These are phyloP conservation scores for Annona squamosa DNA, from an alignment of 164 flowering plant genomes.

Conservation along the genomic window DNA sequence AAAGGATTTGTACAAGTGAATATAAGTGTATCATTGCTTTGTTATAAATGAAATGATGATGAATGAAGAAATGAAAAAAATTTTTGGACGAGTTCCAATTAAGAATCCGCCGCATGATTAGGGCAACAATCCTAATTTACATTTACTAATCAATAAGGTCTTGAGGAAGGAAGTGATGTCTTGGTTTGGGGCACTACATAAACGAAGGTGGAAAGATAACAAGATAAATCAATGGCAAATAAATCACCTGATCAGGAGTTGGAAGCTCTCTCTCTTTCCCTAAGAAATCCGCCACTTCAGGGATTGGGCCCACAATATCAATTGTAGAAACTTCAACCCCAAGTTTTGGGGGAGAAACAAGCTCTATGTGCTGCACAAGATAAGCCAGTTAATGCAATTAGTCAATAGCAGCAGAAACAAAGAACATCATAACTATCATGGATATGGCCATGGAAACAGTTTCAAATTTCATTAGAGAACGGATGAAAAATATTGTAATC, in stretches of 20 bases:
- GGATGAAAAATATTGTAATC: too few species aligned
- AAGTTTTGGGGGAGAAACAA: conserved; percentile 66
- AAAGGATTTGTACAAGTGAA: too few species aligned
- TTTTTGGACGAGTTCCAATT: too few species aligned
- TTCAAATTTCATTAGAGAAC: too few species aligned
- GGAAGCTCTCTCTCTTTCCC: conserved; percentile 91
- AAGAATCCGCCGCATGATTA: too few species aligned
- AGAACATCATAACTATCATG: background rate
- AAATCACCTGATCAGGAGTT: conserved; percentile 66
- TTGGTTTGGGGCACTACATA: too few species aligned
- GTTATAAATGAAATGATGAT: too few species aligned
- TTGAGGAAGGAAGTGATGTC: background rate
- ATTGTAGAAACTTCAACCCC: conserved; percentile 63
- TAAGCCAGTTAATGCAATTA: background rate
- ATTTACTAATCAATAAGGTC: too few species aligned
- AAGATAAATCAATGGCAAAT: background rate
- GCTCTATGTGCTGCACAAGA: conserved; percentile 79
- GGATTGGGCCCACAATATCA: conserved; percentile 98
- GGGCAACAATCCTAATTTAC: conserved; percentile 2
- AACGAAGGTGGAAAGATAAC: background rate
- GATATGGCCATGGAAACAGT: background rate
- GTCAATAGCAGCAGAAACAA: background rate
- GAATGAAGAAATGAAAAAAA: too few species aligned
- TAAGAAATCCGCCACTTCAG: conserved; percentile 96
- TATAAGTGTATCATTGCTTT: too few species aligned